phyloP scores from a whole-genome alignment of 257 asterid genomes.

The Fraxinus cuspidata region DNA sequence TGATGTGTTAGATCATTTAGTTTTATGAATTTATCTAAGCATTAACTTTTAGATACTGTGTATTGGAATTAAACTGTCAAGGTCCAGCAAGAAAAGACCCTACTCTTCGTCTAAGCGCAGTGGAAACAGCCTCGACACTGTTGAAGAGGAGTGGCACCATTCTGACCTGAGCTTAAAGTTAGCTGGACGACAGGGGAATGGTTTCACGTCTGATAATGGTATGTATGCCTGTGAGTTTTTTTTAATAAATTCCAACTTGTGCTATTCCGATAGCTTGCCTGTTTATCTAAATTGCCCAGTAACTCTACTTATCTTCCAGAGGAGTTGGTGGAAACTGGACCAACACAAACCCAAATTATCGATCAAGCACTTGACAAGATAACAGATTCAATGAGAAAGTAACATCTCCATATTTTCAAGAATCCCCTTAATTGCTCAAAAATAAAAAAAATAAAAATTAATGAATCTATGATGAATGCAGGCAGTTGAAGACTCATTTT shows the following conservation, averaged over 20 bases:
- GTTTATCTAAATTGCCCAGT: background rate
- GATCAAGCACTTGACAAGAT: constrained; percentile 63
- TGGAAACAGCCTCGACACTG: constrained; percentile 74
- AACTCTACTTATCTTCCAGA: constrained; percentile 45
- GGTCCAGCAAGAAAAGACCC: constrained; percentile 71
- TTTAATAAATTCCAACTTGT: background rate
- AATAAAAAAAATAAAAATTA: background rate
- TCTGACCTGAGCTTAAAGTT: constrained; percentile 56
- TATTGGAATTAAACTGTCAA: constrained; percentile 31
- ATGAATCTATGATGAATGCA: constrained; percentile 30
- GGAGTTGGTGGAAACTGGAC: constrained; percentile 80
- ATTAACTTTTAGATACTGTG: constrained; percentile 6
- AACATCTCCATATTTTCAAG: constrained; percentile 25
- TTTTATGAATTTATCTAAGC: background rate
- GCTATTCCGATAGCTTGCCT: constrained; percentile 9
- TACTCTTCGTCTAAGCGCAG: constrained; percentile 62
- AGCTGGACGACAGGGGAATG: constrained; percentile 48
- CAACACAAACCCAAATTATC: constrained; percentile 66
- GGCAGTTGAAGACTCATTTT: constrained; percentile 91
- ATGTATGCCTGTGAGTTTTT: constrained; percentile 20
- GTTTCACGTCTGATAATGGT: constrained; percentile 51
- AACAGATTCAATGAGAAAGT: constrained; percentile 73
- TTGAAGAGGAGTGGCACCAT: constrained; percentile 78
- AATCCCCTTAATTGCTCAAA: background rate
- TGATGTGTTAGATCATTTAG: background rate